These are phyloP conservation scores for Hymenoscyphus fraxineus DNA, from an alignment of 2,329 filamentous ascomycete species.

Conservation along the genomic window DNA sequence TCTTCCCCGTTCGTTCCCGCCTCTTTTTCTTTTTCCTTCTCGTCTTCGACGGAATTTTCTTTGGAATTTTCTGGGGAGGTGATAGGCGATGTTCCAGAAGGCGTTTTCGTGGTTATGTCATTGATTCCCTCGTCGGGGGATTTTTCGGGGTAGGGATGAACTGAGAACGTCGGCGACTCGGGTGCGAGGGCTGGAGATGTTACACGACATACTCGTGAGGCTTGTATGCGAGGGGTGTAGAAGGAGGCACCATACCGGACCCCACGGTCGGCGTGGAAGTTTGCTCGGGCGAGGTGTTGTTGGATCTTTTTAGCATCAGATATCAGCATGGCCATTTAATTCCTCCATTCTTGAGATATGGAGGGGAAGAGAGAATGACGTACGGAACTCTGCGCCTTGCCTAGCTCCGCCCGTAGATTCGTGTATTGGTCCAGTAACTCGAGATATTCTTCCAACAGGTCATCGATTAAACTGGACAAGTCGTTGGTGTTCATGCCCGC, in stretches of 20 bases:
- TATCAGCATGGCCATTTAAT: background rate
- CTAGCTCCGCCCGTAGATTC: conserved; percentile 51
- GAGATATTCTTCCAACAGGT: conserved; percentile 63
- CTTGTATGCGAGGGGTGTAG: conserved; percentile 72
- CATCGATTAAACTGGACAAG: conserved; percentile 48
- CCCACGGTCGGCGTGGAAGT: conserved; percentile 64
- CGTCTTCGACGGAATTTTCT: background rate
- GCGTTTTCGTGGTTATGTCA: background rate
- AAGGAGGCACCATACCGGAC: conserved; percentile 64
- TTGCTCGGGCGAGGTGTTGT: conserved; percentile 61
- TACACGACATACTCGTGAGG: conserved; percentile 44
- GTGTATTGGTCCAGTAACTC: conserved; percentile 64
- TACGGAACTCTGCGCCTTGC: conserved; percentile 51
- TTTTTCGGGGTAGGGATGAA: background rate
- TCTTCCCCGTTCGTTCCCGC: conserved; percentile 2
- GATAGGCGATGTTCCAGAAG: background rate
- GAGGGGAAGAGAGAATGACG: conserved; percentile 3
- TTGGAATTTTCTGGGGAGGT: conserved; percentile 26
- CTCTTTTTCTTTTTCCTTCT: conserved; percentile 9
- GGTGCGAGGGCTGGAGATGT: conserved; percentile 20
- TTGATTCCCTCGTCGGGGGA: background rate
- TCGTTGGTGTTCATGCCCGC: background rate
- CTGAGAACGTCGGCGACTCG: background rate
- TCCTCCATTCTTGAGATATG: background rate
- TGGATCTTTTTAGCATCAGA: conserved; percentile 22